phyloP scores from a whole-genome alignment of 2,329 filamentous ascomycete species.

The Fusarium marasasianum region DNA sequence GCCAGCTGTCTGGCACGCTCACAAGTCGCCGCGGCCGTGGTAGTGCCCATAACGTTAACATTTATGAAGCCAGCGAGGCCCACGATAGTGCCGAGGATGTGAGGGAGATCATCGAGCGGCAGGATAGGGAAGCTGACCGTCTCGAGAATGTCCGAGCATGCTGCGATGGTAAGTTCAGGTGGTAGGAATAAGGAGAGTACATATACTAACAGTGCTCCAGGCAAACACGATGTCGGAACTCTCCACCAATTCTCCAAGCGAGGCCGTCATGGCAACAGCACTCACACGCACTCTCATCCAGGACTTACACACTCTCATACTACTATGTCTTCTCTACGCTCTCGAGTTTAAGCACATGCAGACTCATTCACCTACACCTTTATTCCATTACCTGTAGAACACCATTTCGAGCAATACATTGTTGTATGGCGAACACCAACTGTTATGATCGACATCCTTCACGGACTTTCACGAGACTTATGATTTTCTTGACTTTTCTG shows the following conservation, averaged over 20 bases:
- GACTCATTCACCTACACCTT: constrained; percentile 7
- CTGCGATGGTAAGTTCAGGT: constrained; percentile 81
- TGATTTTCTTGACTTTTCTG: constrained; percentile 41
- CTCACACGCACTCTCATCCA: constrained; percentile 48
- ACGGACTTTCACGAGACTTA: constrained; percentile 46
- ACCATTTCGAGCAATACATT: constrained; percentile 8
- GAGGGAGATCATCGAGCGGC: constrained; percentile 78
- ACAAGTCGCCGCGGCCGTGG: constrained; percentile 64
- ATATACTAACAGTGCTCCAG: constrained; percentile 51
- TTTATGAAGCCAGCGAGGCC: constrained; percentile 70
- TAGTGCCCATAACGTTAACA: constrained; percentile 54
- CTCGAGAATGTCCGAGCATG: constrained; percentile 97
- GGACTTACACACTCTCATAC: constrained; percentile 49
- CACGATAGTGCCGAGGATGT: constrained; percentile 87
- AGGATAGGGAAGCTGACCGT: constrained; percentile 79
- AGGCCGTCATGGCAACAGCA: constrained; percentile 52
- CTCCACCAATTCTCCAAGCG: constrained; percentile 60
- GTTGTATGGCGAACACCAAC: constrained; percentile 23
- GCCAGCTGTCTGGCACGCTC: constrained; percentile 59
- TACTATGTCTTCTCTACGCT: constrained; percentile 49
- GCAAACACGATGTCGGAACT: constrained; percentile 78
- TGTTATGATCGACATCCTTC: constrained; percentile 43
- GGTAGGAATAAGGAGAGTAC: neutral
- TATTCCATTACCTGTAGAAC: constrained; percentile 1
- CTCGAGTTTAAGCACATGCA: constrained; percentile 45